phyloP scores from a whole-genome alignment of 345 rosid species.

The Salix brachista region DNA sequence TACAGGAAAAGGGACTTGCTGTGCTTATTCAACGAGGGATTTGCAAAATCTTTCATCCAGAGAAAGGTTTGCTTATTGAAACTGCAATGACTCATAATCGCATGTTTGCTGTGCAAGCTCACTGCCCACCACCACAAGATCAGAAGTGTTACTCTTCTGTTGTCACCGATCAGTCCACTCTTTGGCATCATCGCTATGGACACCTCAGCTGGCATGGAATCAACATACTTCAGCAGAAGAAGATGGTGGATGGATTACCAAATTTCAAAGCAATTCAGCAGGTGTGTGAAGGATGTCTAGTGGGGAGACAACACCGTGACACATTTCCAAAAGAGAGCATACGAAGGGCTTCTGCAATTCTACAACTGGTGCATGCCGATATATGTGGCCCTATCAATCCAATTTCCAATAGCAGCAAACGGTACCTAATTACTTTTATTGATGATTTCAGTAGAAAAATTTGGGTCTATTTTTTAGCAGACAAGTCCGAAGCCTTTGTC shows the following conservation, averaged over 20 bases:
- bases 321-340: background rate
- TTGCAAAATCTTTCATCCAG: background rate
- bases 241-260: background rate
- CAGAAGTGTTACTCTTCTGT: too few species aligned
- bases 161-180: background rate
- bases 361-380: background rate
- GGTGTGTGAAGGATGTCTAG: background rate
- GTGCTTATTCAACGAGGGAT: conserved; percentile 1
- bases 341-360: background rate
- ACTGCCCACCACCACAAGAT: too few species aligned
- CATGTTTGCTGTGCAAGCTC: background rate
- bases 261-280: background rate
- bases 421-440: background rate
- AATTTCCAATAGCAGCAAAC: background rate
- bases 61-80: conserved; percentile 3
- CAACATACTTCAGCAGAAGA: background rate
- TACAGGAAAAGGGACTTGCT: conserved; percentile 11
- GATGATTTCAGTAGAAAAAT: background rate
- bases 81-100: conserved; percentile 5
- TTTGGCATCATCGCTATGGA: too few species aligned
- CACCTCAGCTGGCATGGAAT: too few species aligned
- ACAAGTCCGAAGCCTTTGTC: background rate
- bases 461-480: background rate
- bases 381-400: background rate
- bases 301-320: conserved; percentile 8